Evolutionary conservation across 495 filamentous ascomycete genomes (phyloP), one percentile per base, ranked within the genome.

Genomic region (Penicillium tannophilum): DNA sequence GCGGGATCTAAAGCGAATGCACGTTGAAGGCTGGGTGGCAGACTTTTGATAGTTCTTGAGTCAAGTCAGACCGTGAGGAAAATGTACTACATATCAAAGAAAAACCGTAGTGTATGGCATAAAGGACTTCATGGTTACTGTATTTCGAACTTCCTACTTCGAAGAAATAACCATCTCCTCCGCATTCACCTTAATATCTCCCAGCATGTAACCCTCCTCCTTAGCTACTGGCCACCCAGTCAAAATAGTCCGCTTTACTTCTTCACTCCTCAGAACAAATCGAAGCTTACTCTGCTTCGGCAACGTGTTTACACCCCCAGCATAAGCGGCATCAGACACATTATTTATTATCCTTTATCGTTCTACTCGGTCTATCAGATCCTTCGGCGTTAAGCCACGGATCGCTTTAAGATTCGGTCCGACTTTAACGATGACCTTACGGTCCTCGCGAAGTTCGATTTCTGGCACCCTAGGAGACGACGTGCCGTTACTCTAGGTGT

Each of bases 1-100:
- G 12, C 17, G 12, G 11, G 9, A 33, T 26, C 17, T 17, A 43
- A 52, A 43, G 41, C 43, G 16, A 35, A 52, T 2, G 8, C 44
- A 24, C 12, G 33, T 55, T 58, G 58, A 61, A 20, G 54, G 45
- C 16, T 61, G 50, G 46, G 26, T 58, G 7, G 51, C 56, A 6
- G 11, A 17, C 23, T 43, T 58, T 10, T 51, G 55, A 55, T 64
- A 52, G 55, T 43, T 54, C 17, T 4, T n/a, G 7, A 39, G 39
- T 52, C 30, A 39, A 35, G 16, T 49, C 55, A 51, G 26, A 45
- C 46, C 45, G 58, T 55, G 0, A 55, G 56, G 47, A 54, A 31
- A 42, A 59, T 48, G 49, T 46, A 42, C 26, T 47, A 5, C 28
- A 7, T 28, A 28, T 28, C 26, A 7, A 28, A 28, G 3, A 5